A percentile compares a stretch with the other conserved stretches of the same genome.
Conservation (phyloP, 2,329 filamentous ascomycete genomes). For the Ophiostoma sp. region DNA sequence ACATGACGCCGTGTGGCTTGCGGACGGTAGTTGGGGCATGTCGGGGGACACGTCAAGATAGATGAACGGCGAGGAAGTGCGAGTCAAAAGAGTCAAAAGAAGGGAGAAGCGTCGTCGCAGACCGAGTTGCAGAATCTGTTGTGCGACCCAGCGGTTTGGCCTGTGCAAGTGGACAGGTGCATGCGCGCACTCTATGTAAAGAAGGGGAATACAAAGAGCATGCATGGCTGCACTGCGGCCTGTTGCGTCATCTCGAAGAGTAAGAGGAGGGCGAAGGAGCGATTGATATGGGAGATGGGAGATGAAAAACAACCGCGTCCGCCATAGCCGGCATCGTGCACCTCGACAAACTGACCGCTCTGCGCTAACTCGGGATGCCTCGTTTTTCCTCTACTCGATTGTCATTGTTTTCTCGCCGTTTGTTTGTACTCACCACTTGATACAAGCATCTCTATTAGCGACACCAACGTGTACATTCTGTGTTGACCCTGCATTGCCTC, state of each 20-base stretch:
- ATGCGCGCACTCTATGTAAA: background rate
- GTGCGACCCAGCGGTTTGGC: background rate
- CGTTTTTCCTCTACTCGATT: background rate
- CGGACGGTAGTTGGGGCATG: conserved; percentile 1
- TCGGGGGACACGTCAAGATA: background rate
- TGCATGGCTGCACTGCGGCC: background rate
- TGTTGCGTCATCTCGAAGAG: background rate
- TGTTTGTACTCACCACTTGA: background rate
- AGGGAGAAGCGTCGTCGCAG: background rate
- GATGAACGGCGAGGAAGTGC: background rate
- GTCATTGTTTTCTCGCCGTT: background rate
- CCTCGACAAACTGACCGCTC: background rate
- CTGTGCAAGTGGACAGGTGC: background rate
- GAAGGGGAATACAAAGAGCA: background rate
- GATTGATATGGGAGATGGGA: background rate
- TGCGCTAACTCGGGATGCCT: background rate
- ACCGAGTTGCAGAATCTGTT: conserved; percentile 18
- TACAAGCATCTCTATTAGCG: conserved; percentile 1
- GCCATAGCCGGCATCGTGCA: background rate
- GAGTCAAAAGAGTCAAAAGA: background rate
- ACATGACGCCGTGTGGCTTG: background rate
- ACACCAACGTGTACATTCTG: background rate
- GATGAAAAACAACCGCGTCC: background rate
- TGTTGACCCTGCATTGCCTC: background rate
- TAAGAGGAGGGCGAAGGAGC: background rate